These are phyloP conservation scores for Lagerstroemia speciosa DNA, from an alignment of 345 rosid genomes.

Conservation along the genomic window DNA sequence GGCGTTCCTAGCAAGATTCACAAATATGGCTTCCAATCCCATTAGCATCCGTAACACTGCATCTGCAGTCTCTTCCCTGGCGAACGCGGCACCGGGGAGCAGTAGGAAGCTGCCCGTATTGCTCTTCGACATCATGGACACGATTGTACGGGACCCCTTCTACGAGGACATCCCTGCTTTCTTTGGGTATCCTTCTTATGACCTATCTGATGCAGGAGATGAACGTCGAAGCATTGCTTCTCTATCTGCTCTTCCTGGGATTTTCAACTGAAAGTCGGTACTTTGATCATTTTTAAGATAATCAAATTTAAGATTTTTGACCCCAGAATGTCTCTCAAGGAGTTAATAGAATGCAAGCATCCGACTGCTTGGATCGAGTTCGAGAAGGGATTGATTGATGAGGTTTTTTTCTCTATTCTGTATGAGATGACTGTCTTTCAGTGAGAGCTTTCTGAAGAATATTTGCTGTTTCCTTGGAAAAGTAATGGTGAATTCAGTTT, in stretches of 20 bases:
- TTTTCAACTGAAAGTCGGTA: neutral
- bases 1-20: slow-evolving; percentile 5
- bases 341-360: slow-evolving; percentile 68
- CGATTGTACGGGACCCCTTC: slow-evolving; percentile 92
- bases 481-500: neutral
- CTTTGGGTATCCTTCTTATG: slow-evolving; percentile 37
- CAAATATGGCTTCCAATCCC: slow-evolving; percentile 13
- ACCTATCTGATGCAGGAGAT: too few relatives aligned
- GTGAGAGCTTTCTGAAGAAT: neutral
- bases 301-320: slow-evolving; percentile 17
- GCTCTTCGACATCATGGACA: slow-evolving; percentile 95
- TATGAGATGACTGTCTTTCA: neutral
- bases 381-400: slow-evolving; percentile 73
- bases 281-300: slow-evolving; percentile 4
- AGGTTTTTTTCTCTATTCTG: slow-evolving; percentile 37
- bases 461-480: neutral
- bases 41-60: neutral
- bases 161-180: slow-evolving; percentile 74
- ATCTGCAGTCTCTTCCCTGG: slow-evolving; percentile 2
- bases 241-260: neutral
- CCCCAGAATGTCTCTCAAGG: slow-evolving; percentile 71
- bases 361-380: slow-evolving; percentile 87
- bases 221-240: neutral
- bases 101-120: slow-evolving; percentile 67
- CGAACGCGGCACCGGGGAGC: neutral